Evolutionary conservation across 2,329 filamentous ascomycete genomes (phyloP), one percentile per base, ranked within the genome.

Genomic region (Amauroascus verrucosus): DNA sequence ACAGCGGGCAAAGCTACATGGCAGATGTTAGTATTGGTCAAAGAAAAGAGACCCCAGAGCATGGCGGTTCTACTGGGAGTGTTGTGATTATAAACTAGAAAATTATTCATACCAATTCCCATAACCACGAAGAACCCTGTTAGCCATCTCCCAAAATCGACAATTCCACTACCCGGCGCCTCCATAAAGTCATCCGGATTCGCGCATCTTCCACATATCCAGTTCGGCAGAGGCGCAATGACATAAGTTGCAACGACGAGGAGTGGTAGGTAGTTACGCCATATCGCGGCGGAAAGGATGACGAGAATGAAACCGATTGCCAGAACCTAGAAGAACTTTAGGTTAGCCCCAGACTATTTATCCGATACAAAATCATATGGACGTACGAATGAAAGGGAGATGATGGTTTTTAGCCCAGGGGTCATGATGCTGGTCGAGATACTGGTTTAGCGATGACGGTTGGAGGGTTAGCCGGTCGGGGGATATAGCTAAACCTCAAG

Each of bases 281-380:
- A 98, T 62, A 98, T 82, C 48, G 93, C 93, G 68, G 90, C 95
- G 59, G 90, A 96, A 64, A 98, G 86, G 72, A 98, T 98, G 63
- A 97, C 93, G 62, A 98, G 88, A 64, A 98, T 87, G 76, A 98
- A 98, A 64, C 93, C 93, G 65, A 98, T 93, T 63, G 93, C 93
- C 61, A 98, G 88, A 69, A 98, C 78, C 84, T 45, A 45, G 11
- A 30, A 16, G 22, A 45, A 3, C 6, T 86, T 59, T 43, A 6
- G 3, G 22, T 20, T 14, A 35, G 13, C 8, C 35, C 5, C n/a
- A 49, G 4, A 22, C 20, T 40, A 5, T 6, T 11, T 4, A 9
- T 6, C 8, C 9, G 18, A 14, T n/a, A 13, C 7, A 2, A 11
- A 8, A 4, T 7, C 20, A 44, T 11, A 28, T 5, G 6, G 3